phyloP scores from a whole-genome alignment of 73 alveolate species.

The Paramecium biaurelia region DNA sequence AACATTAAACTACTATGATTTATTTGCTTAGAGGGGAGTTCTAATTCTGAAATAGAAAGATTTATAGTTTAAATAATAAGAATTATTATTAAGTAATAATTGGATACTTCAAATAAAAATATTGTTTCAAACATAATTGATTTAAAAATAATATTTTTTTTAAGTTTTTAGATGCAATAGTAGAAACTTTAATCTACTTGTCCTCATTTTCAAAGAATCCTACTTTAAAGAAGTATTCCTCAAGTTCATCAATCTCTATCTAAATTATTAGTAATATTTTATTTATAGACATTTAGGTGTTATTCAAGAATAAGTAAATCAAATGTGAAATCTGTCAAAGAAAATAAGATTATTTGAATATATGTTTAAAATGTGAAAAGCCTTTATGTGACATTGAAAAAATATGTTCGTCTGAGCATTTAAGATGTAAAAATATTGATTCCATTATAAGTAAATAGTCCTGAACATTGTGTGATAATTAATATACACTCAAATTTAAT shows the following conservation, averaged over 20 bases:
- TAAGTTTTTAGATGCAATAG: not conserved
- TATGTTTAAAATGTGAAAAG: slow-evolving; percentile 28
- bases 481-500: slow-evolving; percentile 18
- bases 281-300: not conserved
- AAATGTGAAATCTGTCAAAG: not conserved
- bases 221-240: slow-evolving; percentile 5
- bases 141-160: not conserved
- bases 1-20: not conserved
- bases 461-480: slow-evolving; percentile 22
- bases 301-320: not conserved
- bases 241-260: not conserved
- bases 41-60: not conserved
- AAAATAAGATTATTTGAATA: slow-evolving; percentile 1
- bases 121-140: not conserved
- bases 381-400: slow-evolving; percentile 20
- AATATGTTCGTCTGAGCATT: not conserved
- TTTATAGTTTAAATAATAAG: not conserved
- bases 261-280: not conserved
- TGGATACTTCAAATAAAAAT: not conserved
- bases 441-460: not conserved
- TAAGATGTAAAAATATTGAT: not conserved
- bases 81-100: not conserved
- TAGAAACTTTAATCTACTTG: not conserved
- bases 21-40: not conserved
- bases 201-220: not conserved